A percentile compares a stretch with the other conserved stretches of the same genome.
Evolutionary conservation across 192 early-diverging fungal genomes (phyloP).

Genomic region (Coemansia sp.): DNA sequence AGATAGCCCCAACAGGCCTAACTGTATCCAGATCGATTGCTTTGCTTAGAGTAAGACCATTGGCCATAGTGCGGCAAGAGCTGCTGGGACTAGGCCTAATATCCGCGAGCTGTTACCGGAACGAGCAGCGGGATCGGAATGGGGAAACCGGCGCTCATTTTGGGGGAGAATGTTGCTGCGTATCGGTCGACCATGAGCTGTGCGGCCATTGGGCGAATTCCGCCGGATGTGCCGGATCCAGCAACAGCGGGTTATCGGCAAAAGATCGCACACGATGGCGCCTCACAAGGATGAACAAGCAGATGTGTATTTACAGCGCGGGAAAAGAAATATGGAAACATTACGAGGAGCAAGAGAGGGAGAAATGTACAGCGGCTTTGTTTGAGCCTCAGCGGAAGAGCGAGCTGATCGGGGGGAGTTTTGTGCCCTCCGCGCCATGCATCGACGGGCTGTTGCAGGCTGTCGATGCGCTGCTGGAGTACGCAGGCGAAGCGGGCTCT

Average conservation of each 20-base stretch:
- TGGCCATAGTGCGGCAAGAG: not conserved
- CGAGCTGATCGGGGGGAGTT: slow-evolving; percentile 5
- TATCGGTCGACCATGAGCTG: not conserved
- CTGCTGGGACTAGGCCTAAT: not conserved
- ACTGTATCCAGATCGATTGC: too few relatives aligned
- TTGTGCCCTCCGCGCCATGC: not conserved
- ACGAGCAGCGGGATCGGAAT: not conserved
- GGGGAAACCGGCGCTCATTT: not conserved
- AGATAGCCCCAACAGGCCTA: too few relatives aligned
- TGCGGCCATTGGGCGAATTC: not conserved
- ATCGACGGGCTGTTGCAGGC: slow-evolving; percentile 12
- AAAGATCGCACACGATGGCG: not conserved
- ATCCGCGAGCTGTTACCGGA: not conserved
- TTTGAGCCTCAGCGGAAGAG: not conserved
- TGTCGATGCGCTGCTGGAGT: slow-evolving; percentile 5
- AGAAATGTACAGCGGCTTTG: not conserved
- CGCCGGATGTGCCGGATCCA: not conserved
- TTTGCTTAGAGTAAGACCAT: too few relatives aligned
- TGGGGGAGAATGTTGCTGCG: not conserved
- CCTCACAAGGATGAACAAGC: not conserved
- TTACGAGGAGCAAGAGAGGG: too few relatives aligned
- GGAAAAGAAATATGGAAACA: not conserved
- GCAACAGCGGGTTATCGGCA: not conserved
- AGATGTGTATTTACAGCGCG: not conserved
- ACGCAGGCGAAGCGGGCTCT: not conserved